Base-by-base conservation (phyloP, 2,329 filamentous ascomycete species). In the Colletotrichum coccodes region DNA sequence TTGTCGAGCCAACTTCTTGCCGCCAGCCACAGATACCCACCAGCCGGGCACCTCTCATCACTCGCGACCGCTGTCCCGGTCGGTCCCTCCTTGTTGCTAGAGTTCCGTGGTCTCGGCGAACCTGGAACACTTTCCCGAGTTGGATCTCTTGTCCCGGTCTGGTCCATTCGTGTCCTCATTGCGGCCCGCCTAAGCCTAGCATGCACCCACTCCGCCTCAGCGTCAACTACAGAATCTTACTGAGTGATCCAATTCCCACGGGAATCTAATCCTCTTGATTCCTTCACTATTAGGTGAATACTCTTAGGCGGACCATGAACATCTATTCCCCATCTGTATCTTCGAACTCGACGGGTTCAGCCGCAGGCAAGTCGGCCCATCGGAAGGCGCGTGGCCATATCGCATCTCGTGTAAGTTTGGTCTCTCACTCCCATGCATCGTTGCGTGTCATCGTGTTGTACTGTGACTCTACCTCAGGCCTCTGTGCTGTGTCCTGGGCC, bases 321-420 rank as follows among this genome's bases (percentile, higher is more conserved):
- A 46, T 56, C 56, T 60, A 71, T 26, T 47, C 59, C 18, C 38
- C 57, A 7, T 42, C 62, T 14, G 60, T 71, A 53, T 73, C 63
- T 67, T 78, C 78, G 63, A 76, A 75, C 73, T 80, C 78, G 68
- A 75, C 76, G 63, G 77, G 76, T 57, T 75, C 79, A 50, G 75
- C 75, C 34, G 34, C 21, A 69, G 72, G 74, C 50, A 76, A 77
- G 38, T 71, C 73, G 40, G 77, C 75, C 70, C 72, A 68, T 60
- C 76, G 79, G 65, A 81, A 81, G 70, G 79, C 80, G 68, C 78
- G 79, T 66, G 79, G 79, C 68, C 77, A 79, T 28, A 81, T 81
- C 73, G 79, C 79, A 70, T 78, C 79, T 57, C 79, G 80, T 77
- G 78, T 81, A 75, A 71, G 74, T 72, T 50, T 21, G 18, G 46